These are phyloP conservation scores for Huiozyma sinensis DNA, from an alignment of 805 yeast species.

Conservation along the genomic window DNA sequence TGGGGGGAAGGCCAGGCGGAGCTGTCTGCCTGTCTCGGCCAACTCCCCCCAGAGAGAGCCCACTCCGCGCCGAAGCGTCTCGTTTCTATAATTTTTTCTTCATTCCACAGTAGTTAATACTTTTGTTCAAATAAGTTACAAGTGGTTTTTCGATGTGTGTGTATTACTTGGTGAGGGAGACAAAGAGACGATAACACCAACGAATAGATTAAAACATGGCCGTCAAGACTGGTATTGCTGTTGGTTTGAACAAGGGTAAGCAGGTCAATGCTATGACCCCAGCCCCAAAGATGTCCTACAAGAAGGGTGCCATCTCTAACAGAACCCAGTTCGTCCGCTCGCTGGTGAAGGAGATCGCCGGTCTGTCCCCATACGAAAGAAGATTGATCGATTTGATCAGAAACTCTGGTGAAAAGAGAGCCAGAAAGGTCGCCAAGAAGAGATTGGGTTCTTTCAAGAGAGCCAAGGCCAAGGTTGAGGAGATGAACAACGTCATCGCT, in stretches of 20 bases:
- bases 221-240: conserved; percentile 63
- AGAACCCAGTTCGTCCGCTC: conserved; percentile 93
- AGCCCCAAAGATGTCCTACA: conserved; percentile 84
- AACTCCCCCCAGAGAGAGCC: too few relatives aligned
- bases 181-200: too few relatives aligned
- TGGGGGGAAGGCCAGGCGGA: too few relatives aligned
- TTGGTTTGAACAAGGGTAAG: conserved; percentile 99
- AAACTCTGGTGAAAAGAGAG: conserved; percentile 99
- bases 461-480: conserved; percentile 99
- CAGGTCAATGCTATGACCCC: conserved; percentile 77
- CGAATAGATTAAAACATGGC: too few relatives aligned
- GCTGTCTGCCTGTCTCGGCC: too few relatives aligned
- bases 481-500: conserved; percentile 91
- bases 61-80: too few relatives aligned
- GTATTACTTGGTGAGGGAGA: too few relatives aligned
- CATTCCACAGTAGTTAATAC: too few relatives aligned
- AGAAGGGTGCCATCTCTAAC: conserved; percentile 94
- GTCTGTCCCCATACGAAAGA: conserved; percentile 99
- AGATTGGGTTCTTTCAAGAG: conserved; percentile 99
- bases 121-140: too few relatives aligned
- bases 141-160: too few relatives aligned
- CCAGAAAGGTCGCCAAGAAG: conserved; percentile 99
- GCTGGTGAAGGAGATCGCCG: conserved; percentile 93
- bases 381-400: conserved; percentile 98
- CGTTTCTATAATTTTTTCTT: too few relatives aligned